These are phyloP conservation scores for Euphorbia peplus DNA, from an alignment of 345 rosid species.

Conservation along the genomic window DNA sequence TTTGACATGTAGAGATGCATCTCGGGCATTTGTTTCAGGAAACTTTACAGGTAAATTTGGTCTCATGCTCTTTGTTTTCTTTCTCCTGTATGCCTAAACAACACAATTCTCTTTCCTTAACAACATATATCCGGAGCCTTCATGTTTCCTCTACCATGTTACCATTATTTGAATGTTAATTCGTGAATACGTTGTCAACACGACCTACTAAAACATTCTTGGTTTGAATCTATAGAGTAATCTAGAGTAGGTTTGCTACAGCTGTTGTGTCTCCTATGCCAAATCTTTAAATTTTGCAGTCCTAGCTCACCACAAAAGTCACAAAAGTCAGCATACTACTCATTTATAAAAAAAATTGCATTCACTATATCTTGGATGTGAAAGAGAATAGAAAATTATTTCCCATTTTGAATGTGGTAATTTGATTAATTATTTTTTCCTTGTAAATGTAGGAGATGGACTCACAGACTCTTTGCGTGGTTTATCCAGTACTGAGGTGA, in stretches of 20 bases:
- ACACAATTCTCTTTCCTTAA: not conserved
- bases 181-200: not conserved
- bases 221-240: not conserved
- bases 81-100: not conserved
- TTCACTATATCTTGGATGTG: not conserved
- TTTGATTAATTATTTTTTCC: not conserved
- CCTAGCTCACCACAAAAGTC: not conserved
- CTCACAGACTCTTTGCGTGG: conserved; percentile 74
- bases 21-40: conserved; percentile 94
- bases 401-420: not conserved
- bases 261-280: not conserved
- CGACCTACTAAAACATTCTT: not conserved
- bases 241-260: not conserved
- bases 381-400: not conserved
- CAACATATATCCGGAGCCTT: not conserved
- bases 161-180: not conserved
- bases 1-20: conserved; percentile 70
- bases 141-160: conserved; percentile 2
- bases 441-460: conserved; percentile 67
- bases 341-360: not conserved
- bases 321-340: not conserved
- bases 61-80: not conserved
- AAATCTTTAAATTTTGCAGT: not conserved
- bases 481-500: conserved; percentile 80
- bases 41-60: conserved; percentile 72